A percentile compares a stretch with the other conserved stretches of the same genome.
Conservation (phyloP, 495 filamentous ascomycete genomes). For the Neurospora sp. region DNA sequence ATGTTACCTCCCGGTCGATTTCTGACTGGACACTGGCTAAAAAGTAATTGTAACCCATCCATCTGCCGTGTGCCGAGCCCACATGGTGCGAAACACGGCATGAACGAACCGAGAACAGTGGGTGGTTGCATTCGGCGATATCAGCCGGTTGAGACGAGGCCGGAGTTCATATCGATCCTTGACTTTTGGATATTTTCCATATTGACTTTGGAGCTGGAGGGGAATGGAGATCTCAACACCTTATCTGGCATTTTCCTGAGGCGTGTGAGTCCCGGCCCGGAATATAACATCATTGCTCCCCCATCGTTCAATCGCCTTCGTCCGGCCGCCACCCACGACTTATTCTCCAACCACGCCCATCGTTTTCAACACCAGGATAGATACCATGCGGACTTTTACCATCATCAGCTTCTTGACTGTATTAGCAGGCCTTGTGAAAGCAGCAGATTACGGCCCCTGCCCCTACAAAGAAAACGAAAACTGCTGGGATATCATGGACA, state of each 20-base stretch:
- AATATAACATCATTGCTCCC: too few species aligned
- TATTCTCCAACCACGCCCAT: too few species aligned
- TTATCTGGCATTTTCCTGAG: not conserved
- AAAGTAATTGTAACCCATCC: too few species aligned
- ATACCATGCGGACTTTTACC: too few species aligned
- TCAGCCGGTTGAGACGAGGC: not conserved
- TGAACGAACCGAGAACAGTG: too few species aligned
- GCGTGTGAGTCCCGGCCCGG: not conserved
- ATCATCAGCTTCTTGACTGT: too few species aligned
- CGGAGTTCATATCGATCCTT: not conserved
- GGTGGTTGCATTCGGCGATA: not conserved
- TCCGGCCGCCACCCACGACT: too few species aligned
- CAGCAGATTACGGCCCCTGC: slow-evolving; percentile 14
- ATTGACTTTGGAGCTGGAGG: not conserved
- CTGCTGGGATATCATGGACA: slow-evolving; percentile 20
- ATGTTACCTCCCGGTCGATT: not conserved
- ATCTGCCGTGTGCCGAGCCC: too few species aligned
- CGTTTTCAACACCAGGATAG: too few species aligned
- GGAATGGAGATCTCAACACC: not conserved
- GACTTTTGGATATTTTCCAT: not conserved
- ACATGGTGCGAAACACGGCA: too few species aligned
- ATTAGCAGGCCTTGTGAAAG: not conserved
- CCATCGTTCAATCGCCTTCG: too few species aligned
- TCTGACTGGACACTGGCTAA: not conserved
- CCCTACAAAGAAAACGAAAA: slow-evolving; percentile 12